Evolutionary conservation across 176 grass and related monocot genomes (phyloP), one percentile per base, ranked within the genome.

Genomic region (Oryza officinalis): DNA sequence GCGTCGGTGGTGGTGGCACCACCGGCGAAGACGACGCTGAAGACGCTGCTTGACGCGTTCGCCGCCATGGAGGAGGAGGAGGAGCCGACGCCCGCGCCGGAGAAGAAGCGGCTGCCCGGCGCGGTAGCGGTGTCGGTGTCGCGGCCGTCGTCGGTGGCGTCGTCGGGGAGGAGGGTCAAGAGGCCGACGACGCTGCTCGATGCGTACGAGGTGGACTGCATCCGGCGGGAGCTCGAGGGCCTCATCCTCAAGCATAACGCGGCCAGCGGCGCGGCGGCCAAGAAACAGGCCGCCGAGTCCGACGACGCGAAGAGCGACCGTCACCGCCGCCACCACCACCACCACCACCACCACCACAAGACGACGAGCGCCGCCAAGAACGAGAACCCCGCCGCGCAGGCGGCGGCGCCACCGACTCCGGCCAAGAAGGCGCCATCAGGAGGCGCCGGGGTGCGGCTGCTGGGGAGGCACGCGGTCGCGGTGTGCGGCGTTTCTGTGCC

Each of bases 121-220:
- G 69, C 25, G 25, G 40, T 13, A 0, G 63, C 17, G 1, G 13
- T 65, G 14, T 10, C 33, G 7, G 37, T 38, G 8, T 50, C 26
- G 18, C 49, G 7, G 57, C 18, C 11, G 25, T 20, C 71, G 9
- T 72, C 84, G 2, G 18, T 65, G 32, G 8, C 81, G 13, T 66
- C 49, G 5, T 33, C 41, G 52, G 63, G 2, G 22, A 57, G 30
- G 72, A 46, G 23, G 77, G 0, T 6, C 15, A 50, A 50, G 47
- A 85, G 15, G 72, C 74, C 63, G 63, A 72, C 84, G 76, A 84
- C 89, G 40, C 91, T 97, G 41, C 94, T 97, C n/a, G 94, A 97
- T 82, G 69, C 88, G 60, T 97, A 92, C 82, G 91, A 94, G 89
- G 73, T 94, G 65, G 91, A 88, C 47, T 84, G 91, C 89, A 94